Conservation (phyloP, 2,329 filamentous ascomycete genomes). For the Lecanicillium sp. region DNA sequence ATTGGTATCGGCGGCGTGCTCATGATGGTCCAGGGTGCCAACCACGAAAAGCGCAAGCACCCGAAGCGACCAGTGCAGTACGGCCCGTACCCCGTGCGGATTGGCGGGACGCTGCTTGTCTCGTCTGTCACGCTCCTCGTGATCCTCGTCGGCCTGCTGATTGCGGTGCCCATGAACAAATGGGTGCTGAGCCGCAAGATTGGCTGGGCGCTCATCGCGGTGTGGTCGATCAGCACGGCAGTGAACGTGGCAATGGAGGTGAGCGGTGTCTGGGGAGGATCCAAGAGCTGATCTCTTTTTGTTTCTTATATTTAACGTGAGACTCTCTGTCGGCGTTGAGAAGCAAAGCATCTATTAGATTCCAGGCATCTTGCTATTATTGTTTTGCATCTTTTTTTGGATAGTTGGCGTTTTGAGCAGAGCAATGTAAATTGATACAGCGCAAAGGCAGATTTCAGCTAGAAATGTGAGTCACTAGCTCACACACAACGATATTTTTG, state of each 20-base stretch:
- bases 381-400: background rate
- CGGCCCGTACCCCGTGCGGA: conserved; percentile 73
- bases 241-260: conserved; percentile 79
- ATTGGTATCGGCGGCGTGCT: conserved; percentile 88
- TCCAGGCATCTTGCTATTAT: no score
- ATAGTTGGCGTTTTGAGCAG: no score
- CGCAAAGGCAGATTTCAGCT: no score
- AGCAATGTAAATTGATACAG: no score
- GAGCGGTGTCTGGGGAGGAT: conserved; percentile 43
- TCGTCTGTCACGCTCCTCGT: conserved; percentile 77
- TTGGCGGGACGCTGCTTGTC: conserved; percentile 79
- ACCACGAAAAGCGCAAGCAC: conserved; percentile 60
- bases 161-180: conserved; percentile 75
- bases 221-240: conserved; percentile 78
- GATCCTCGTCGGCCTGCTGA: conserved; percentile 70
- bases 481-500: no score
- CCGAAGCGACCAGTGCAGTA: conserved; percentile 60
- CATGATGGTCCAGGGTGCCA: conserved; percentile 70
- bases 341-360: no score
- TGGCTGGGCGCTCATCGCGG: conserved; percentile 68
- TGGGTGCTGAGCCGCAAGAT: conserved; percentile 82
- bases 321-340: no score
- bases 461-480: no score
- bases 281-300: conserved; percentile 8
- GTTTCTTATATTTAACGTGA: no score